A percentile compares a stretch with the other conserved stretches of the same genome.
These are phyloP conservation scores for Parachaetomium inaequale DNA, from an alignment of 495 filamentous ascomycete species.

Conservation along the genomic window DNA sequence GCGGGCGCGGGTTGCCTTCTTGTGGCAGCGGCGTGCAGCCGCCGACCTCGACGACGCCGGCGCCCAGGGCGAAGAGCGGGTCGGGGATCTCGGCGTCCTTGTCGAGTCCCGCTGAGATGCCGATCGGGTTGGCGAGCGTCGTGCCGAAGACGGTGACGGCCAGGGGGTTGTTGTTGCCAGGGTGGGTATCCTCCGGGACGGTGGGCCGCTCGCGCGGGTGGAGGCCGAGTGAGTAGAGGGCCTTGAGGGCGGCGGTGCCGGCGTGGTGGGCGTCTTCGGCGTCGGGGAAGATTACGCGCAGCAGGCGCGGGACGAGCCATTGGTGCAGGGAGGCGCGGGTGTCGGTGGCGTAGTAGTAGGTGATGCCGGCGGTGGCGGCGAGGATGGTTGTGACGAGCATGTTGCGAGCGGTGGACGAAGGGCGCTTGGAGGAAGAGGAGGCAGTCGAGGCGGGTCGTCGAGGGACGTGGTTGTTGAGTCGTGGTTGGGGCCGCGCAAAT, in stretches of 20 bases:
- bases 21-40: conserved; percentile 84
- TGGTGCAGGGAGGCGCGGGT: conserved; percentile 82
- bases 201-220: conserved; percentile 69
- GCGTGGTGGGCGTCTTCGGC: conserved; percentile 88
- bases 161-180: conserved; percentile 28
- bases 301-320: conserved; percentile 69
- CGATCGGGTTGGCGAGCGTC: conserved; percentile 76
- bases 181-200: conserved; percentile 7
- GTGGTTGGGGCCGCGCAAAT: conserved; percentile 19
- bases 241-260: conserved; percentile 65
- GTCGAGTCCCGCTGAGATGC: conserved; percentile 88
- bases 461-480: conserved; percentile 13
- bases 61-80: conserved; percentile 74
- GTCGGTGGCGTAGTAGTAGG: conserved; percentile 82
- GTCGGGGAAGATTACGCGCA: conserved; percentile 70
- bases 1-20: conserved; percentile 76
- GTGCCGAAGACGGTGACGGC: conserved; percentile 69
- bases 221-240: conserved; percentile 60
- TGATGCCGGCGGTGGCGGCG: conserved; percentile 30
- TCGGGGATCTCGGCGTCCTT: conserved; percentile 88
- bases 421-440: conserved; percentile 31
- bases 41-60: conserved; percentile 83
- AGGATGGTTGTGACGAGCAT: conserved; percentile 56
- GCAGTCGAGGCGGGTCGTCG: conserved; percentile 40
- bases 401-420: conserved; percentile 33